These are phyloP conservation scores for Fusarium sp. DNA, from an alignment of 2,329 filamentous ascomycete species.

Conservation along the genomic window DNA sequence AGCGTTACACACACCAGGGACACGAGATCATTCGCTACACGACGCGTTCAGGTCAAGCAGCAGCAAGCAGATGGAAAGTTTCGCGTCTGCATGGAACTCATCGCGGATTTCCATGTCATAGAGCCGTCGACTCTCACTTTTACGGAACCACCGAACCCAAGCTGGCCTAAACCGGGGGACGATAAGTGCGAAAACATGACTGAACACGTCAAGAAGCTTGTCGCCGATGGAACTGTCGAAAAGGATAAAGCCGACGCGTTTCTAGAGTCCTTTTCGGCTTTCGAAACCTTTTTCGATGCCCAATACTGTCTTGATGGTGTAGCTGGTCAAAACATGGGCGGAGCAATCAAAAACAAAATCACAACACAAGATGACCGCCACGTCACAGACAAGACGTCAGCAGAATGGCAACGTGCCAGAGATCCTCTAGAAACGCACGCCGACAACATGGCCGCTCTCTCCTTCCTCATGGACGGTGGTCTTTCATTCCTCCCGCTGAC, in stretches of 20 bases:
- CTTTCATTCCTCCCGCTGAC: constrained; percentile 58
- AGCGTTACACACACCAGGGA: constrained; percentile 54
- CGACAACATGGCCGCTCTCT: constrained; percentile 54
- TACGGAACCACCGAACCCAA: constrained; percentile 49
- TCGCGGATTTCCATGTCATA: constrained; percentile 60
- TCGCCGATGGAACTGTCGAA: constrained; percentile 42
- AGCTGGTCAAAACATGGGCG: constrained; percentile 57
- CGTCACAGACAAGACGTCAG: constrained; percentile 52
- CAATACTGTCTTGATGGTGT: constrained; percentile 55
- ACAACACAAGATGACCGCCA: constrained; percentile 50
- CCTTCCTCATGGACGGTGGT: constrained; percentile 59
- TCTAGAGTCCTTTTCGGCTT: constrained; percentile 46
- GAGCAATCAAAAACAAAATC: constrained; percentile 54
- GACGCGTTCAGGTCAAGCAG: constrained; percentile 60
- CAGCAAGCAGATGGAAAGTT: constrained; percentile 49
- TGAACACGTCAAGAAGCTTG: constrained; percentile 21
- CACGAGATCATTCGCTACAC: constrained; percentile 62
- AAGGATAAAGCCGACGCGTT: constrained; percentile 41
- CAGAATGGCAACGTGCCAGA: constrained; percentile 56
- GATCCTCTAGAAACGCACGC: constrained; percentile 35
- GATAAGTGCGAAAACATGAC: constrained; percentile 40
- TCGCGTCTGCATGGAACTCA: constrained; percentile 56
- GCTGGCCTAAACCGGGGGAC: constrained; percentile 44
- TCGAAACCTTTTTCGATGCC: constrained; percentile 50
- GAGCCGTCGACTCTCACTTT: constrained; percentile 55